Evolutionary conservation across 1,139 yeast genomes (phyloP), one percentile per base, ranked within the genome.

Genomic region (Suzukiozyma palmioleophila): DNA sequence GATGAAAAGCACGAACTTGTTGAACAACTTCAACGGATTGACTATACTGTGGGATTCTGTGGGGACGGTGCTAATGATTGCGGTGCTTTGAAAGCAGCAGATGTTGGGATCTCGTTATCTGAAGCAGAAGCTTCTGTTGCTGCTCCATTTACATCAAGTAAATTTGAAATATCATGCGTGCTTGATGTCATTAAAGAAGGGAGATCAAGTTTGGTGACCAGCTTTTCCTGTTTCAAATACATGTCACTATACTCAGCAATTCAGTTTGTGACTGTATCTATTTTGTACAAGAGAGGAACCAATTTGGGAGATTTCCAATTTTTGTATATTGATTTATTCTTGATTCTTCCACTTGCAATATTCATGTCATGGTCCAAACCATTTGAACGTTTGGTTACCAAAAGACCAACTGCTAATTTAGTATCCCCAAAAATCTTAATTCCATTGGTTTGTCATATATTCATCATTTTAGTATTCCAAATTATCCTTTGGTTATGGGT

Each of bases 91-190:
- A 92, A 90, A 54, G 96, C 96, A 6, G 97, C 98, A 0, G 96
- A 92, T 64, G 96, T 92, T 35, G 98, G 99, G 15, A 81, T 94
- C 25, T 90, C 97, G 0, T 69, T 92, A 37, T 86, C 96, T 26
- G 98, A 92, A 57, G 98, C 98, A 0, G 99, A 92, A 58, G 98
- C 98, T 0, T 86, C 96, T 4, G 97, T 94, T 15, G 98, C 98
- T 1, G 97, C 98, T 0, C 98, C 99, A 2, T 92, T 92, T 59
- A 94, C 99, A 0, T 87, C 96, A 1, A 75, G 94, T 37, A 62
- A 77, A 1, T 92, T 92, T 63, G 96, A 92, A 51, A 89, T 92
- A 32, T 81, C 96, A 2, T 92, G 98, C 66, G 96, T 92, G 22
- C 64, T 88, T 48, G 89, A 87, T 56, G 92, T 94, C 3, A 88